phyloP scores from a whole-genome alignment of 179 eudicot species.

The Silene coronaria region DNA sequence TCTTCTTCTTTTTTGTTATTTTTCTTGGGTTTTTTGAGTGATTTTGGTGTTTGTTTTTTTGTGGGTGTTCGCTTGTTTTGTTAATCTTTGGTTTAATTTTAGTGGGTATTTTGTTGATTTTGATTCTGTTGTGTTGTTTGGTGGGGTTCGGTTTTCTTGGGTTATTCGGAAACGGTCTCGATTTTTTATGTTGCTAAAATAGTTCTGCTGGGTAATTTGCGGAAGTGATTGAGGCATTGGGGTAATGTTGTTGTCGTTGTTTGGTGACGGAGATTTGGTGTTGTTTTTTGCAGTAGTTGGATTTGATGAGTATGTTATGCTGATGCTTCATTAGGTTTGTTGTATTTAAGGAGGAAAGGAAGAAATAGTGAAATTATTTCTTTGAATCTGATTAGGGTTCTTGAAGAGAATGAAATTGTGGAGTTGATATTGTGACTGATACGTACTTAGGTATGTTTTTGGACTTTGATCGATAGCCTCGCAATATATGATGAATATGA shows the following conservation, averaged over 20 bases:
- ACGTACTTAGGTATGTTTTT: neutral
- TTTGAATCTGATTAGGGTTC: conserved; percentile 7
- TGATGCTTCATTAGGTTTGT: neutral
- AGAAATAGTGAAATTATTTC: too few relatives aligned
- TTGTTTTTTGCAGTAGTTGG: neutral
- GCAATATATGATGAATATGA: neutral
- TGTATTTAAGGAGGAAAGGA: neutral
- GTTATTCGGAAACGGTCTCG: too few relatives aligned
- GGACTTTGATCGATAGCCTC: neutral
- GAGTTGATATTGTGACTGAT: neutral
- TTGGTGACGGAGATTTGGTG: neutral
- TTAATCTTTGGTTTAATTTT: neutral
- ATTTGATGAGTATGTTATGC: neutral
- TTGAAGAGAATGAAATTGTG: neutral
- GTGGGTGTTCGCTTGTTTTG: conserved; percentile 4
- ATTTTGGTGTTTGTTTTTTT: neutral
- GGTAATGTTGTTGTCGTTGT: neutral
- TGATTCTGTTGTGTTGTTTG: neutral
- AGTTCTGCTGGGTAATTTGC: too few relatives aligned
- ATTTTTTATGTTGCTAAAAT: too few relatives aligned
- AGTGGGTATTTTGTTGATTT: neutral
- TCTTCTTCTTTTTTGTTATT: neutral
- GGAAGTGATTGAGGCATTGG: too few relatives aligned
- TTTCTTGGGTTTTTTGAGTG: neutral
- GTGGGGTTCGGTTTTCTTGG: neutral